Conservation (phyloP, 805 yeast species). For the Pichia eremophila region DNA sequence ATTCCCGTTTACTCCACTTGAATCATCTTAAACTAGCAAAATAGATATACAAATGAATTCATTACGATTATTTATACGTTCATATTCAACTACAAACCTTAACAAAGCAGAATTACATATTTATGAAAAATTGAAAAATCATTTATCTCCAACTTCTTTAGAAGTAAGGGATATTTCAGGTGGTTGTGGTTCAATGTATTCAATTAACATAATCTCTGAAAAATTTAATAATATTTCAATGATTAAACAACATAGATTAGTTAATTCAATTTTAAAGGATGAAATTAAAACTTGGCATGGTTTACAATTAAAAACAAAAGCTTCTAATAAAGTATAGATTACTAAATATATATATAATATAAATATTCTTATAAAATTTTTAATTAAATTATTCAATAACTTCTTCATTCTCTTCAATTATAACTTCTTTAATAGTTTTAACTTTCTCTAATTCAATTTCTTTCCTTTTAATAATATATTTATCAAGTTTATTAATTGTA, state of each 20-base stretch:
- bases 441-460: slow-evolving; percentile 44
- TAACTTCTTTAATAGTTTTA: slow-evolving; percentile 73
- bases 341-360: not conserved
- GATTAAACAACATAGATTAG: slow-evolving; percentile 88
- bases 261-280: slow-evolving; percentile 69
- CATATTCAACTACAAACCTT: slow-evolving; percentile 14
- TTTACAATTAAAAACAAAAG: slow-evolving; percentile 70
- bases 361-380: not conserved
- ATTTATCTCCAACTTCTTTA: slow-evolving; percentile 52
- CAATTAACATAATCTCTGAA: slow-evolving; percentile 64
- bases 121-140: slow-evolving; percentile 41
- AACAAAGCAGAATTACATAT: slow-evolving; percentile 44
- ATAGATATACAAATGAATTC: no score
- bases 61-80: not conserved
- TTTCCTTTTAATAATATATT: slow-evolving; percentile 36
- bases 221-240: slow-evolving; percentile 73
- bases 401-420: slow-evolving; percentile 65
- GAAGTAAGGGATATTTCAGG: slow-evolving; percentile 80
- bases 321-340: slow-evolving; percentile 18
- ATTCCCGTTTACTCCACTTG: no score
- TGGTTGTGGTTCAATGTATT: slow-evolving; percentile 98
- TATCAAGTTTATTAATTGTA: slow-evolving; percentile 38
- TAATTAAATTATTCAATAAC: slow-evolving; percentile 35
- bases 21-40: no score
- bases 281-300: slow-evolving; percentile 95